Evolutionary conservation across 768 basidiomycete species (phyloP).

Genomic region (Erythrobasidium yunnanense): DNA sequence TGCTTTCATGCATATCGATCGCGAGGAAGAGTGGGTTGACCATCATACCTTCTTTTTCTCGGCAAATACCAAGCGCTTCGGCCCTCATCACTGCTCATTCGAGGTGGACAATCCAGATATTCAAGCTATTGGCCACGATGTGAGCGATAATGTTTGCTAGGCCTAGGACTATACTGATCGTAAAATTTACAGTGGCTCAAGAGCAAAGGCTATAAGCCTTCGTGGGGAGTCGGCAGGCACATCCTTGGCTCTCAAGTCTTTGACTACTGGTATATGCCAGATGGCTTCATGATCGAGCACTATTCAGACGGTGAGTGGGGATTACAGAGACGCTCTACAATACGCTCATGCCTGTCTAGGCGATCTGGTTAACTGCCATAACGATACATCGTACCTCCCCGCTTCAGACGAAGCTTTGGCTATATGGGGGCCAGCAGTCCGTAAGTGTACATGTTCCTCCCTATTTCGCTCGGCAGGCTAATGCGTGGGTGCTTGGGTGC

Average conservation of each 20-base stretch:
- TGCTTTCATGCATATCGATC: conserved; percentile 20
- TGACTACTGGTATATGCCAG: conserved; percentile 23
- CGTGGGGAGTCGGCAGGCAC: conserved; percentile 21
- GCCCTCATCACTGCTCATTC: conserved; percentile 22
- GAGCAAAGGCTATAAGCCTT: conserved; percentile 17
- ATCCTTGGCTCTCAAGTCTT: conserved; percentile 24
- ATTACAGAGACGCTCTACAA: too few species aligned
- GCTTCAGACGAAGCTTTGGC: conserved; percentile 2
- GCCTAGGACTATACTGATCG: neutral
- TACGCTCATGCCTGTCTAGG: too few species aligned
- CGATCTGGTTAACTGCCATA: conserved; percentile 11
- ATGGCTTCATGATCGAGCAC: conserved; percentile 12
- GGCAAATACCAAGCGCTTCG: conserved; percentile 12
- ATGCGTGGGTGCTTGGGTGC: neutral
- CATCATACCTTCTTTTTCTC: conserved; percentile 25
- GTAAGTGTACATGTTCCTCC: neutral
- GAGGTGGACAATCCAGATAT: conserved; percentile 21
- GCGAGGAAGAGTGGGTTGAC: conserved; percentile 14
- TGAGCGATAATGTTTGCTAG: neutral
- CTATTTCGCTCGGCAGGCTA: neutral
- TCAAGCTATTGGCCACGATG: conserved; percentile 12
- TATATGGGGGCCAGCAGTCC: conserved; percentile 7
- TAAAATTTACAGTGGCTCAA: conserved; percentile 16
- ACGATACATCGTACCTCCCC: neutral
- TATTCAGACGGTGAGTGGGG: conserved; percentile 8